These are phyloP conservation scores for Aspergillus intermedius DNA, from an alignment of 2,329 filamentous ascomycete genomes.

Conservation along the genomic window DNA sequence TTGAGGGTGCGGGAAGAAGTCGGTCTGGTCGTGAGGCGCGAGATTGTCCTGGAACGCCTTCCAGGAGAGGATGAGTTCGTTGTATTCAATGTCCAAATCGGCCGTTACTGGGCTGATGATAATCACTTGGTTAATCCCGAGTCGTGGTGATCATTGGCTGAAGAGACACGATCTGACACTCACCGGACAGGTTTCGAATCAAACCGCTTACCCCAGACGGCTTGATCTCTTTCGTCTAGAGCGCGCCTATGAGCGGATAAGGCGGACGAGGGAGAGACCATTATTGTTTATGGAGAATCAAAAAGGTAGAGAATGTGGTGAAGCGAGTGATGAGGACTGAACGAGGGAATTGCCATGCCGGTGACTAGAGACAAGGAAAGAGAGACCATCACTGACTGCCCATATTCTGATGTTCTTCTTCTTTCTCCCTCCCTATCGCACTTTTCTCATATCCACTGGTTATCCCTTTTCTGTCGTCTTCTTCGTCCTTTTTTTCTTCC, in stretches of 20 bases:
- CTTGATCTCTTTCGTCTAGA: no score
- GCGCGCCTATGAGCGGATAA: no score
- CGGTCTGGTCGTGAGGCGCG: conserved; percentile 20
- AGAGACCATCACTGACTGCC: background rate
- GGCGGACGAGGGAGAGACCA: background rate
- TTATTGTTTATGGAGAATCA: background rate
- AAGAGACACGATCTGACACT: conserved; percentile 1
- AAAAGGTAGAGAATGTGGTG: no score
- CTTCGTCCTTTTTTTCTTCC: background rate
- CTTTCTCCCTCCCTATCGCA: background rate
- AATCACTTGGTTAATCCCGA: background rate
- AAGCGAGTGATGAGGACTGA: no score
- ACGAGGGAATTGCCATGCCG: no score
- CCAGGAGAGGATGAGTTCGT: conserved; percentile 32
- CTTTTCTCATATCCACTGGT: background rate
- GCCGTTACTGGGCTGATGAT: conserved; percentile 16
- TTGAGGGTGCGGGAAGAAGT: conserved; percentile 23
- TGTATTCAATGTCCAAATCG: conserved; percentile 33
- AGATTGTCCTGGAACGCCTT: conserved; percentile 27
- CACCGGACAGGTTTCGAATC: background rate
- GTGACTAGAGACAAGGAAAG: no score
- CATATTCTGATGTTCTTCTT: no score
- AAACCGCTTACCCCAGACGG: background rate
- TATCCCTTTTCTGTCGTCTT: no score
- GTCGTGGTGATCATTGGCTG: no score